phyloP scores from a whole-genome alignment of 192 early-diverging fungal species.

The Spizellomyces punctatus region DNA sequence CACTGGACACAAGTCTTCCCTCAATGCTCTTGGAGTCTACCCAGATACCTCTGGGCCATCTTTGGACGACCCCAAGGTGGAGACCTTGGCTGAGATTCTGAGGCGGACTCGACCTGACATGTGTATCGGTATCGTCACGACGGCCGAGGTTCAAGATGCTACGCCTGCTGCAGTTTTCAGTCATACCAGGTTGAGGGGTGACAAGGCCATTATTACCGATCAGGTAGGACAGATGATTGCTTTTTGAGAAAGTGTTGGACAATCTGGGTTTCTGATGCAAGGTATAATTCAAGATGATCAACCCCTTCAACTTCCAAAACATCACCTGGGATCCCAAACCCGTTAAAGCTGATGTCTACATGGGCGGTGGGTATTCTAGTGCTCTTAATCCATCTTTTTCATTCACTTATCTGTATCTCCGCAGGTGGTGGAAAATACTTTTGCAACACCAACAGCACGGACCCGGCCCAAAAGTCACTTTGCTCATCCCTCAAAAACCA shows the following conservation, averaged over 20 bases:
- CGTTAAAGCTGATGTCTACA: conserved; percentile 61
- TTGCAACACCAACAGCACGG: conserved; percentile 30
- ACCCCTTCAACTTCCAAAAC: neutral
- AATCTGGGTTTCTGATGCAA: neutral
- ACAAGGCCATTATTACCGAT: conserved; percentile 57
- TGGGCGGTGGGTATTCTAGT: conserved; percentile 43
- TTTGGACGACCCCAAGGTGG: too few relatives aligned
- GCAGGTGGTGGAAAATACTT: conserved; percentile 58
- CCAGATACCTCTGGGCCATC: too few relatives aligned
- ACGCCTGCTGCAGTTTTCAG: conserved; percentile 63
- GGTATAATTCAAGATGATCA: neutral
- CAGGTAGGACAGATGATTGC: conserved; percentile 39
- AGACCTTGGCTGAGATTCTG: too few relatives aligned
- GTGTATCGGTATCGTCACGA: too few relatives aligned
- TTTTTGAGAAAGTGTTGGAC: too few relatives aligned
- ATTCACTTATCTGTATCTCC: too few relatives aligned
- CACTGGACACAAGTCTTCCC: conserved; percentile 60
- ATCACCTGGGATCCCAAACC: conserved; percentile 38
- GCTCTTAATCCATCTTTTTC: too few relatives aligned
- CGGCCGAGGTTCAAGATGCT: too few relatives aligned
- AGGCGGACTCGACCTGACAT: too few relatives aligned
- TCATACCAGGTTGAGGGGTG: conserved; percentile 60
- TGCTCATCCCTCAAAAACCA: conserved; percentile 44
- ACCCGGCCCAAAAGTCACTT: too few relatives aligned
- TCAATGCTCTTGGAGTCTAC: conserved; percentile 48